Evolutionary conservation across 1,284 basidiomycete genomes (phyloP).

Genomic region (Moniliophthora roreri): DNA sequence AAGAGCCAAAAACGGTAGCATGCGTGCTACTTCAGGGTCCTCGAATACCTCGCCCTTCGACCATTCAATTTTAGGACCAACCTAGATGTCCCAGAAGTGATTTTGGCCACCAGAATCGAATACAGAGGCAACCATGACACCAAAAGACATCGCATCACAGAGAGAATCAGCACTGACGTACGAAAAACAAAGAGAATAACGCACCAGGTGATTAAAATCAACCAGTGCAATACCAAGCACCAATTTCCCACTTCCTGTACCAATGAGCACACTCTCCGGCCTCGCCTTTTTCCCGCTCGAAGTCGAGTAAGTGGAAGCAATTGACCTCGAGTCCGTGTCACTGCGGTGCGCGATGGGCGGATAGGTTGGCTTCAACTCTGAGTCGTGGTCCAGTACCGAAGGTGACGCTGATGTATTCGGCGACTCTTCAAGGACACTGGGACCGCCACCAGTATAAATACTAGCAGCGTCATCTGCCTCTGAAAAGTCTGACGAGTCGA

Average conservation of each 20-base stretch:
- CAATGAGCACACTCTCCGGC: conserved; percentile 71
- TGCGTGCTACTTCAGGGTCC: conserved; percentile 78
- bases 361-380: conserved; percentile 43
- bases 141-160: neutral
- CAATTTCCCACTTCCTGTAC: conserved; percentile 56
- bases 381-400: conserved; percentile 42
- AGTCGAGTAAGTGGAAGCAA: conserved; percentile 60
- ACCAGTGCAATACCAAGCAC: conserved; percentile 84
- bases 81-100: too few species aligned
- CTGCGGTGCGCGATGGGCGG: conserved; percentile 52
- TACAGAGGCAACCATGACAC: too few species aligned
- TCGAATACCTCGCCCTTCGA: conserved; percentile 68
- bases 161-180: conserved; percentile 14
- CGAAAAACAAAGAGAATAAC: conserved; percentile 20
- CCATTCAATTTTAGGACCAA: conserved; percentile 91
- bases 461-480: conserved; percentile 51
- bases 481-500: conserved; percentile 18
- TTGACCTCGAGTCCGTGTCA: conserved; percentile 48
- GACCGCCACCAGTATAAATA: conserved; percentile 38
- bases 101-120: too few species aligned
- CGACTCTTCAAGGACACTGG: conserved; percentile 32
- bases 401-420: conserved; percentile 51
- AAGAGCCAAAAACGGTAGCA: conserved; percentile 95
- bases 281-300: conserved; percentile 52
- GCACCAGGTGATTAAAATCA: conserved; percentile 88